Base-by-base conservation (phyloP, 176 grass and related monocot species). In the Musa beccarii region DNA sequence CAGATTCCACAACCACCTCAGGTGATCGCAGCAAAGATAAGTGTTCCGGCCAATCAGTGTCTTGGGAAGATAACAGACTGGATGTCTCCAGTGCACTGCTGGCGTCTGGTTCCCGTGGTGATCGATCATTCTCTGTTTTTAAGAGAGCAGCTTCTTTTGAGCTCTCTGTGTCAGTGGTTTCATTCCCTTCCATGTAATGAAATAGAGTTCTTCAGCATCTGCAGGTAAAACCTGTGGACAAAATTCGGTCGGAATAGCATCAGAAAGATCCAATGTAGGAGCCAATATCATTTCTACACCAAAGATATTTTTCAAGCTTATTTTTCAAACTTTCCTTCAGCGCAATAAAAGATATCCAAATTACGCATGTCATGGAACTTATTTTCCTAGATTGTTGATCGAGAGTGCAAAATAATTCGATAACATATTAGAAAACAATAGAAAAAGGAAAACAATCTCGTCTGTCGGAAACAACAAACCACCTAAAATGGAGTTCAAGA, bases 11-110 rank as follows among this genome's bases (percentile, higher is more conserved):
- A 54, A 73, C 78, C 54, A 71, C 59, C 19, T 72, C 84, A 59
- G 59, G 16, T 5, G 80, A 87, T 29, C 70, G 78, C 80, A 95
- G 88, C 76, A 92, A 86, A 19, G 86, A 79, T 70, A 92, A 92
- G 12, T 95, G 89, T 59, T 92, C 86, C 0, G 84, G 88, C 96
- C 91, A 99, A 49, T 88, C 86, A 1, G 81, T 19, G 16, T 85
- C 86, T 63, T 66, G 84, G 83, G 80, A 51, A 26, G 70, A 2
- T 56, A 80, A n/a, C 28, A 56, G 78, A 53, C 84, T 71, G 19
- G 78, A 70, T 78, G 81, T 92, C 56, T 89, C 86, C 29, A 80
- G 64, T 15, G 76, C 62, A 79, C 86, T 82, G 12, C 77, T 69
- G 20, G 64, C 68, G 0, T 43, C 57, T 12, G 79, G 62, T 83